Percentiles rank a stretch among this genome's conserved stretches.
These are phyloP conservation scores for Inga leiocalycina DNA, from an alignment of 306 rosid species.

Conservation along the genomic window DNA sequence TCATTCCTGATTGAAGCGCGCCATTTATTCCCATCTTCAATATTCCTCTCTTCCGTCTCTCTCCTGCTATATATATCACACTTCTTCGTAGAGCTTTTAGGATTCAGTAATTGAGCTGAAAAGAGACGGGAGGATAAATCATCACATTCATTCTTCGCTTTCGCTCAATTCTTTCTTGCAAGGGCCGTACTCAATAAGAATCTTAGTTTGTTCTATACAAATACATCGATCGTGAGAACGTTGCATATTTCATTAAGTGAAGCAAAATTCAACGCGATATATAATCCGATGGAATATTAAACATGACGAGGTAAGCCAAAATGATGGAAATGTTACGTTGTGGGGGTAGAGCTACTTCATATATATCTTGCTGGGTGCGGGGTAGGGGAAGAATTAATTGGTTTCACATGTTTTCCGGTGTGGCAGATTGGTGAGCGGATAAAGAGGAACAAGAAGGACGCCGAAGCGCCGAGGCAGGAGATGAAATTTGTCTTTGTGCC, in stretches of 20 bases:
- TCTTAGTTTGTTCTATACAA: background rate
- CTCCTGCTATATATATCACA: constrained; percentile 4
- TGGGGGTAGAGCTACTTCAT: constrained; percentile 18
- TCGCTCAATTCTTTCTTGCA: background rate
- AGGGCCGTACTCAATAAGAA: background rate
- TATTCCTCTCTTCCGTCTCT: constrained; percentile 31
- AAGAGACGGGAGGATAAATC: background rate
- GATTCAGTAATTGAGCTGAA: background rate
- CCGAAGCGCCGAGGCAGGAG: constrained; percentile 15
- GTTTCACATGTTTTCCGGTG: background rate
- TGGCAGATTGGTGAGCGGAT: background rate
- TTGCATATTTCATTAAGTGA: background rate
- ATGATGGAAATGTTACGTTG: constrained; percentile 46
- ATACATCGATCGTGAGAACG: background rate
- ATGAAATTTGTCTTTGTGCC: constrained; percentile 1
- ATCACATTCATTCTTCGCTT: background rate
- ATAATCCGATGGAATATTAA: background rate
- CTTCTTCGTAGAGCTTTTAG: background rate
- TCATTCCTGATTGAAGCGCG: background rate
- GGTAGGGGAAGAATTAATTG: background rate
- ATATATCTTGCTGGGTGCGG: background rate
- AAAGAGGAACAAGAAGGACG: constrained; percentile 7
- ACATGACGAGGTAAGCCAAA: constrained; percentile 17
- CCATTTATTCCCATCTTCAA: constrained; percentile 22
- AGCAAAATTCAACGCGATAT: background rate